These are phyloP conservation scores for Coriolopsis trogii DNA, from an alignment of 1,284 basidiomycete species.

Conservation along the genomic window DNA sequence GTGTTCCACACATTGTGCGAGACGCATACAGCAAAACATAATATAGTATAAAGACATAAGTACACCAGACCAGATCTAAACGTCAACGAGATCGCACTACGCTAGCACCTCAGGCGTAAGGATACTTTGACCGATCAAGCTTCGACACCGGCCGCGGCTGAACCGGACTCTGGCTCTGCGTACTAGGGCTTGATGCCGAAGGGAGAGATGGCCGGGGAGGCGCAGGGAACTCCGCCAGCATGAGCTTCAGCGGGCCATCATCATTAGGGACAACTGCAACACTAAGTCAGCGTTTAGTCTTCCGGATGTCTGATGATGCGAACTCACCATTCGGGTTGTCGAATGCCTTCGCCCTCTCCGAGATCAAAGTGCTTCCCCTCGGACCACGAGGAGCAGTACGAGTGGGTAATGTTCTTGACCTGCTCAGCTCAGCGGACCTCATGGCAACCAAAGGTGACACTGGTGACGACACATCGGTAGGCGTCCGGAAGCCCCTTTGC, in stretches of 20 bases:
- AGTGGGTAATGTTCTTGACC: slow-evolving; percentile 27
- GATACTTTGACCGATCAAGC: slow-evolving; percentile 42
- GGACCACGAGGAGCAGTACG: slow-evolving; percentile 22
- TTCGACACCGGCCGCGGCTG: slow-evolving; percentile 33
- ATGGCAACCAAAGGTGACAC: slow-evolving; percentile 14
- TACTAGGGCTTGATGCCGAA: slow-evolving; percentile 11
- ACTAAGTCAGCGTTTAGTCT: not conserved
- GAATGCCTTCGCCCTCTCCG: slow-evolving; percentile 49
- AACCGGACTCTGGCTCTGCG: slow-evolving; percentile 11
- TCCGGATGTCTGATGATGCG: no score
- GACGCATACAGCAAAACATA: not conserved
- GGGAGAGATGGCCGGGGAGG: slow-evolving; percentile 44
- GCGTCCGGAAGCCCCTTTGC: slow-evolving; percentile 16
- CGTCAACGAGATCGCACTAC: not conserved
- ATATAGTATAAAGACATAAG: slow-evolving; percentile 16
- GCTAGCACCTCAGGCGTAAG: slow-evolving; percentile 32
- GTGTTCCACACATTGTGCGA: not conserved
- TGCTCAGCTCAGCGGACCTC: slow-evolving; percentile 18
- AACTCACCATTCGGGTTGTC: slow-evolving; percentile 28
- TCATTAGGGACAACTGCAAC: slow-evolving; percentile 13
- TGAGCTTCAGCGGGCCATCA: slow-evolving; percentile 25
- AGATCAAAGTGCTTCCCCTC: slow-evolving; percentile 49
- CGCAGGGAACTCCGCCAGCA: slow-evolving; percentile 41
- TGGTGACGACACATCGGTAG: slow-evolving; percentile 18
- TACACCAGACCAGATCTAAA: slow-evolving; percentile 8